Evolutionary conservation across 2,329 filamentous ascomycete genomes (phyloP).

Genomic region (Cordyceps fumosorosea): DNA sequence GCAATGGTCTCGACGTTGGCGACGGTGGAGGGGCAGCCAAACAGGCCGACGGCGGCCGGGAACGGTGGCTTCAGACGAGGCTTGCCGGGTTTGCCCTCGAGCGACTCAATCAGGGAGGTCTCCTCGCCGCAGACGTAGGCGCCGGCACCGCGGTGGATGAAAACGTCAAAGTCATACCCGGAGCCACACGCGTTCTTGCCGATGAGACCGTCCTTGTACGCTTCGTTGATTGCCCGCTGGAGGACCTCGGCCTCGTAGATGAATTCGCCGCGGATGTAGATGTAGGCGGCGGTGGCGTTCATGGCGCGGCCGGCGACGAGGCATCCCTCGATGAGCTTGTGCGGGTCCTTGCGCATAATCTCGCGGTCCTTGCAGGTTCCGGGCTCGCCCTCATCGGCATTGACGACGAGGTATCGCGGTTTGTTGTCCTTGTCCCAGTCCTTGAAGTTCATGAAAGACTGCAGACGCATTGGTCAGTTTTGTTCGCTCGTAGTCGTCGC

Average conservation of each 20-base stretch:
- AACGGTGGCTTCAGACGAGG: conserved; percentile 98
- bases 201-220: conserved; percentile 88
- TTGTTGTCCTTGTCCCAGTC: conserved; percentile 98
- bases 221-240: conserved; percentile 94
- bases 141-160: conserved; percentile 91
- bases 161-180: conserved; percentile 97
- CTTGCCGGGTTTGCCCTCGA: conserved; percentile 98
- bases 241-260: conserved; percentile 91
- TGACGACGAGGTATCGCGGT: conserved; percentile 94
- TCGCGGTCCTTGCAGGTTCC: conserved; percentile 99
- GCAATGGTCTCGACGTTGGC: conserved; percentile 97
- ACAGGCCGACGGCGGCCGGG: conserved; percentile 92
- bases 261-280: conserved; percentile 99
- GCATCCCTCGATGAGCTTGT: conserved; percentile 98
- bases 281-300: conserved; percentile 98
- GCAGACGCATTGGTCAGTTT: conserved; percentile 18
- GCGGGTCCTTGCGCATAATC: conserved; percentile 99
- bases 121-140: conserved; percentile 98
- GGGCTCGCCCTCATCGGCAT: conserved; percentile 96
- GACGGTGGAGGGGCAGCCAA: conserved; percentile 95
- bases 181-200: conserved; percentile 97
- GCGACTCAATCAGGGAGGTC: conserved; percentile 93
- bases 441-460: conserved; percentile 99
- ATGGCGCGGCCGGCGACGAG: conserved; percentile 93
- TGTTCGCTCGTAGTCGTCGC: conserved; percentile 7